A percentile compares a stretch with the other conserved stretches of the same genome.
Evolutionary conservation across 371 early-diverging fungal genomes (phyloP).

Genomic region (Syncephalastrum monosporum): DNA sequence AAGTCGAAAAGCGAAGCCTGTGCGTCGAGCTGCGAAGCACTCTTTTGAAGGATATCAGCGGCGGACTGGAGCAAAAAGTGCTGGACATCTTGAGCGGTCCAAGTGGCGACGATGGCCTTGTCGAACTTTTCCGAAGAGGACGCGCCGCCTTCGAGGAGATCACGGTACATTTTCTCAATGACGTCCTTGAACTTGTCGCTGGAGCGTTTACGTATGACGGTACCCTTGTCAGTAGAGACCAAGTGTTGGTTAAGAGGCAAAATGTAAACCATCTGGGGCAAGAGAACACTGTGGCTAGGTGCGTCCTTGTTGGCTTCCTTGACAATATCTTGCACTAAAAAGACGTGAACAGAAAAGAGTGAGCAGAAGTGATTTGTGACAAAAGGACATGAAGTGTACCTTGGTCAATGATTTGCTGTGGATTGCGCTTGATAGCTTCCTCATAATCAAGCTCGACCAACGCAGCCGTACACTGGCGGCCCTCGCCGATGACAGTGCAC

Average conservation of each 20-base stretch:
- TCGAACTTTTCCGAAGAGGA: not conserved
- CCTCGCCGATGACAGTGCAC: constrained; percentile 27
- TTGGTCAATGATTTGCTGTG: constrained; percentile 20
- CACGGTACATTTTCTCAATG: constrained; percentile 30
- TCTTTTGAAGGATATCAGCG: not conserved
- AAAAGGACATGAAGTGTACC: no score
- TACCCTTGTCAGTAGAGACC: constrained; percentile 33
- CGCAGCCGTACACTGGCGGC: constrained; percentile 26
- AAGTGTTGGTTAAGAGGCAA: constrained; percentile 25
- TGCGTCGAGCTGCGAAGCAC: not conserved
- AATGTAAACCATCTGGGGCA: constrained; percentile 40
- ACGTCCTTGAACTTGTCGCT: constrained; percentile 15
- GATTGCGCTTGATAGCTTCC: constrained; percentile 12
- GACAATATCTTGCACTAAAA: constrained; percentile 26
- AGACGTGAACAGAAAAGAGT: no score
- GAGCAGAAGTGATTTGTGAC: no score
- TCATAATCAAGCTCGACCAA: constrained; percentile 25
- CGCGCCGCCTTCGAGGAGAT: constrained; percentile 14
- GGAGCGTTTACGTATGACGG: constrained; percentile 21
- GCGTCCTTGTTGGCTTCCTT: constrained; percentile 27
- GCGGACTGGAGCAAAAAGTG: constrained; percentile 6
- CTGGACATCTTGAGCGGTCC: not conserved
- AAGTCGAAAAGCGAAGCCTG: constrained; percentile 15
- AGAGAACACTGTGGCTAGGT: constrained; percentile 31
- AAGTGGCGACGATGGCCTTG: no score